Evolutionary conservation across 164 flowering plant species (phyloP).

Genomic region (Umbilicus rupestris): DNA sequence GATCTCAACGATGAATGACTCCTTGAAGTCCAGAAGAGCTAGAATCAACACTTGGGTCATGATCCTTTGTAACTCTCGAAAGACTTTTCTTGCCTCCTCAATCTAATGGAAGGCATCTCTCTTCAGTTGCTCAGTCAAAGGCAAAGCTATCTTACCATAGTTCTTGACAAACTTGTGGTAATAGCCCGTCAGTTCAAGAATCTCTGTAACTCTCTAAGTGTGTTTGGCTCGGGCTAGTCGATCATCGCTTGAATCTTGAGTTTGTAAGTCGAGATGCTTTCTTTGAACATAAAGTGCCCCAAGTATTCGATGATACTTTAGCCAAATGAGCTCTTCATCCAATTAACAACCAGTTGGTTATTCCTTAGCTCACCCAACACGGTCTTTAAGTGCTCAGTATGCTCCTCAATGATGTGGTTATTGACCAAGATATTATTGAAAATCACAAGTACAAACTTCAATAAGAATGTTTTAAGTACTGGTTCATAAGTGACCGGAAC

Average conservation of each 20-base stretch:
- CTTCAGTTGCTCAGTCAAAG: conserved; percentile 1
- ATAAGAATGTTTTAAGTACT: neutral
- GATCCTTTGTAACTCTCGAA: neutral
- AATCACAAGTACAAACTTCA: neutral
- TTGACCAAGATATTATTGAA: neutral
- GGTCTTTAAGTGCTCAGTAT: neutral
- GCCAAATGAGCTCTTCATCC: conserved; percentile 6
- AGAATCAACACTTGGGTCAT: conserved; percentile 3
- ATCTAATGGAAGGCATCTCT: conserved; percentile 8
- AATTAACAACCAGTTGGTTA: neutral
- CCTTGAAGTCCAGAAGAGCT: neutral
- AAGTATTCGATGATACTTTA: neutral
- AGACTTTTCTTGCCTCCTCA: neutral
- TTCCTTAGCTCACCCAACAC: neutral
- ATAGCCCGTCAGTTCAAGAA: conserved; percentile 11
- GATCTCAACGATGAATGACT: neutral
- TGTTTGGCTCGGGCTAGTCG: neutral
- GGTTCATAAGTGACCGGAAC: neutral
- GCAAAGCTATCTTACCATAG: neutral
- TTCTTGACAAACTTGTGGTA: conserved; percentile 6
- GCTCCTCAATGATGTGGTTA: neutral
- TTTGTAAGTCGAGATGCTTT: neutral
- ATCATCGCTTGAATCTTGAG: conserved; percentile 1
- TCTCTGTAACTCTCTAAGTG: neutral
- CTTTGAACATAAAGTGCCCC: neutral